A percentile compares a stretch with the other conserved stretches of the same genome.
These are phyloP conservation scores for Parastagonospora nodorum DNA, from an alignment of 2,329 filamentous ascomycete genomes.

Conservation along the genomic window DNA sequence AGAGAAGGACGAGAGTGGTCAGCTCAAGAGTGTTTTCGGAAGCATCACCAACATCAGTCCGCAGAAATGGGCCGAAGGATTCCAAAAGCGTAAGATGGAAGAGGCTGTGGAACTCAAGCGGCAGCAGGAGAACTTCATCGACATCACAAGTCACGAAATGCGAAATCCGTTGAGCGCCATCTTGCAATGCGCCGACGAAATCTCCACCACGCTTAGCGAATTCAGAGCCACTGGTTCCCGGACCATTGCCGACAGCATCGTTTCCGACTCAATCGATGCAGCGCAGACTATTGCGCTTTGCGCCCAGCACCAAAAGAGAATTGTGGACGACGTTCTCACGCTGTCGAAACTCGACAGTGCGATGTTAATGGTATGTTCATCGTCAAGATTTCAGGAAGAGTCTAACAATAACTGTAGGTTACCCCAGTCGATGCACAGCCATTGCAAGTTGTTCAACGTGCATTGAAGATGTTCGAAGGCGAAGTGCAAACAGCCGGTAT, in stretches of 20 bases:
- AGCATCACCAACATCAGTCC: conserved; percentile 84
- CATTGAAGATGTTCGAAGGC: conserved; percentile 78
- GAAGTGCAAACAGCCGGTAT: conserved; percentile 74
- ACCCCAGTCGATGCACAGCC: conserved; percentile 73
- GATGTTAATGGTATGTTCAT: conserved; percentile 60
- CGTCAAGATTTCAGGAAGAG: background rate
- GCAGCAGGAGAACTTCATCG: conserved; percentile 82
- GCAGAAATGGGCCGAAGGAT: conserved; percentile 82
- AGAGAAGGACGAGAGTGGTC: conserved; percentile 67
- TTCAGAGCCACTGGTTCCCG: conserved; percentile 55
- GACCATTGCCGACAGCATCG: conserved; percentile 52
- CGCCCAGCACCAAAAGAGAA: conserved; percentile 75
- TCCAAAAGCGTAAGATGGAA: conserved; percentile 76
- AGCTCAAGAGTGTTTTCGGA: conserved; percentile 76
- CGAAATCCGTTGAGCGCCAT: conserved; percentile 77
- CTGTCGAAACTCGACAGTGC: conserved; percentile 71
- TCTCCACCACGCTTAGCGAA: conserved; percentile 57
- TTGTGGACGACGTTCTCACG: conserved; percentile 55
- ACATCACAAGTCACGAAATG: conserved; percentile 78
- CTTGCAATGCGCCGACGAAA: conserved; percentile 77
- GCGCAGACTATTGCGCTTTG: conserved; percentile 79
- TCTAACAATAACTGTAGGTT: conserved; percentile 43
- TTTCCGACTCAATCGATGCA: conserved; percentile 70
- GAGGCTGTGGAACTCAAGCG: conserved; percentile 82
- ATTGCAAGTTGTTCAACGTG: conserved; percentile 67